Evolutionary conservation across 2,329 filamentous ascomycete genomes (phyloP), one percentile per base, ranked within the genome.

Genomic region (Sphaerostilbella broomeana): DNA sequence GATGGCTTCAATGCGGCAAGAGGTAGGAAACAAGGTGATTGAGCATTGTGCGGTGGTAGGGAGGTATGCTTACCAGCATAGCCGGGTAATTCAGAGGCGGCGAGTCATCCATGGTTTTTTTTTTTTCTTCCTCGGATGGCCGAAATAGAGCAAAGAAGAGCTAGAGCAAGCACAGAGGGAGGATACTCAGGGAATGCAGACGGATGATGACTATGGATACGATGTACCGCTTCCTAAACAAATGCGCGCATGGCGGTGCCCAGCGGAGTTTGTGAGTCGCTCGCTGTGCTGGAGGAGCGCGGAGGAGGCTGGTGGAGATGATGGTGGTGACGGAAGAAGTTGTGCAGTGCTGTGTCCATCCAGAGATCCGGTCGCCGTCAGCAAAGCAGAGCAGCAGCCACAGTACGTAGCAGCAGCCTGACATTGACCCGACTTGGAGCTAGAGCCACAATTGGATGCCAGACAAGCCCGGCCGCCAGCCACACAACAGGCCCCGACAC

Each of bases 71-170:
- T 73, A 95, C 90, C 81, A 95, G 81, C 77, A 97, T 82, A 53
- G 81, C 82, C 63, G 90, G 88, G 72, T 97, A 97, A 66, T 95
- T 90, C 64, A 84, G 75, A 66, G 88, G 79, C 61, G 85, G 81
- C 58, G 90, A 75, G 57, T 82, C 41, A n/a, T 43, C 42, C 42
- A 44, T 44, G 38, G 20, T 19, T 29, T 26, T 15, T 13, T 22
- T 17, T 30, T 22, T 17, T 31, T 19, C 11, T 34, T 21, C 12
- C 19, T 34, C 18, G 6, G 30, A 13, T 17, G 13, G 15, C 29
- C 18, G n/a, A 18, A 28, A 12, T 25, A 15, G 24, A 22, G 18
- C 12, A 20, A 30, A 24, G 18, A 6, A 17, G 19, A 12, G 19
- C 11, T 22, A 17, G 32, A 18, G n/a, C 22, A 28, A 16, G 10